phyloP scores from a whole-genome alignment of 805 yeast genomes.

The Hermanozyma aechmeae region DNA sequence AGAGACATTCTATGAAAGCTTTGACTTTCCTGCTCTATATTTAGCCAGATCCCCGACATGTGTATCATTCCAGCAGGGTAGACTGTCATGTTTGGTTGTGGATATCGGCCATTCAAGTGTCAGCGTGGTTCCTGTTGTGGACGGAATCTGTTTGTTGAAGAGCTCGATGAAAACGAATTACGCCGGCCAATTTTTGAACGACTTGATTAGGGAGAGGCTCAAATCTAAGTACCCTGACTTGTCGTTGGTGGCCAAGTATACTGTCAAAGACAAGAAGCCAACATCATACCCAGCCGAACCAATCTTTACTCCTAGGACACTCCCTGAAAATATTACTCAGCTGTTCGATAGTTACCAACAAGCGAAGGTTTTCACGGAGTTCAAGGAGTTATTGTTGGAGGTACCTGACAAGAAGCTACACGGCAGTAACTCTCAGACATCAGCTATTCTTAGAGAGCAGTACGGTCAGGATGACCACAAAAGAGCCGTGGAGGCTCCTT shows the following conservation, averaged over 20 bases:
- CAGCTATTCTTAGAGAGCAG: slow-evolving; percentile 15
- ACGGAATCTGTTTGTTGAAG: slow-evolving; percentile 66
- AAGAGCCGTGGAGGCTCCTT: slow-evolving; percentile 64
- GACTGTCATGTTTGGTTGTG: slow-evolving; percentile 79
- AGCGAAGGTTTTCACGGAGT: slow-evolving; percentile 52
- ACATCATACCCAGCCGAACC: slow-evolving; percentile 24
- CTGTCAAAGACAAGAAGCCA: slow-evolving; percentile 37
- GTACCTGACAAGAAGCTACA: slow-evolving; percentile 34
- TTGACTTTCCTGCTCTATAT: slow-evolving; percentile 73
- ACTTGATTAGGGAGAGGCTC: slow-evolving; percentile 39
- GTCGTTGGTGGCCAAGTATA: slow-evolving; percentile 30
- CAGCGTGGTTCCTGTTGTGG: slow-evolving; percentile 75
- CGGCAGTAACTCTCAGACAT: slow-evolving; percentile 11
- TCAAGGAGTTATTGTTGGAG: slow-evolving; percentile 63
- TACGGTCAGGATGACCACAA: slow-evolving; percentile 19
- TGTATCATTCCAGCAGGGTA: slow-evolving; percentile 79
- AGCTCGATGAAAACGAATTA: slow-evolving; percentile 63
- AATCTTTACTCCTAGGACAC: slow-evolving; percentile 10
- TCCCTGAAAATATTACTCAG: slow-evolving; percentile 27
- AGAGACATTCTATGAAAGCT: slow-evolving; percentile 60
- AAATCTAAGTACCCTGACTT: slow-evolving; percentile 17
- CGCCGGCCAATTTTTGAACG: slow-evolving; percentile 61
- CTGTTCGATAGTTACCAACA: slow-evolving; percentile 51
- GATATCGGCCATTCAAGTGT: slow-evolving; percentile 76
- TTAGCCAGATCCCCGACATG: slow-evolving; percentile 80